Conservation (phyloP, 441 rosid genomes). For the Croton setiger region DNA sequence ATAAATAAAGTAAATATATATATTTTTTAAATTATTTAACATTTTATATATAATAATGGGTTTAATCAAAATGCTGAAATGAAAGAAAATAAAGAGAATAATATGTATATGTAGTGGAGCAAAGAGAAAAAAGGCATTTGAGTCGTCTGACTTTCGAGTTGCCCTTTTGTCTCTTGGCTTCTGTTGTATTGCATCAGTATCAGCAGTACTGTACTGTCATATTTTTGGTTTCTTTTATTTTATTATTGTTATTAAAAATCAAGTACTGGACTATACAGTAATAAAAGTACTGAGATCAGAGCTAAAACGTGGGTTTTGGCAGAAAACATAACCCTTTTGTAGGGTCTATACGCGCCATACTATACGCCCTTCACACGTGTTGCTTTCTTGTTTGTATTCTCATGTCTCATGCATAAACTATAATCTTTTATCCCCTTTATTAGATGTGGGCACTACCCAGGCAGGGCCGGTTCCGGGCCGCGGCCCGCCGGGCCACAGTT, state of each 20-base stretch:
- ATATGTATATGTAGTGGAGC: background rate
- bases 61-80: background rate
- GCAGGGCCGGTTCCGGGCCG: too few relatives aligned
- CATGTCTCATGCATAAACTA: background rate
- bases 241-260: background rate
- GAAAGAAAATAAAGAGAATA: background rate
- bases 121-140: background rate
- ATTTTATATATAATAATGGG: too few relatives aligned
- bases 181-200: background rate
- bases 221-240: background rate
- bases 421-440: too few relatives aligned
- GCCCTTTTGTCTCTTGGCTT: constrained; percentile 45
- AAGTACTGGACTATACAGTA: constrained; percentile 7
- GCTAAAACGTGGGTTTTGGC: constrained; percentile 19
- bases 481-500: too few relatives aligned
- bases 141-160: constrained; percentile 40
- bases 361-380: background rate
- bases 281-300: background rate
- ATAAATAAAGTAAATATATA: too few relatives aligned
- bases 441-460: too few relatives aligned
- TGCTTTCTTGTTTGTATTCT: background rate
- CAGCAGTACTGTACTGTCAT: background rate
- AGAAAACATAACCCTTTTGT: background rate
- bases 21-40: too few relatives aligned
- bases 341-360: background rate